phyloP scores from a whole-genome alignment of 208 protist genomes.

The Crithidia brevicula region DNA sequence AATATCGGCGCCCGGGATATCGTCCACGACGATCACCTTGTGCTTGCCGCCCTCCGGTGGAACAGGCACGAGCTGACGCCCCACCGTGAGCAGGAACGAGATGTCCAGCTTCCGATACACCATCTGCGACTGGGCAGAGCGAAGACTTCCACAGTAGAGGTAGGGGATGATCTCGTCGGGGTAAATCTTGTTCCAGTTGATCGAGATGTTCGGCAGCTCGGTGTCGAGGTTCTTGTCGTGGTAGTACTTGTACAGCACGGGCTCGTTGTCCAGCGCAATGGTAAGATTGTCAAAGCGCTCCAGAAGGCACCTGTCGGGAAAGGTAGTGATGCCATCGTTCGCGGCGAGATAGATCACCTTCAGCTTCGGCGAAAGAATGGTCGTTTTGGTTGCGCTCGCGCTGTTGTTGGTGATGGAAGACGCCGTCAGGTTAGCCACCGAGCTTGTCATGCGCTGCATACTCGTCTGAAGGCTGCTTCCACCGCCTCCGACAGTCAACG shows the following conservation, averaged over 20 bases:
- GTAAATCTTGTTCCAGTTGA: conserved; percentile 93
- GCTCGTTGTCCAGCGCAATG: conserved; percentile 88
- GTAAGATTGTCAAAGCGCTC: conserved; percentile 59
- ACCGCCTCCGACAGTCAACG: neutral
- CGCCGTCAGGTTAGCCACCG: conserved; percentile 6
- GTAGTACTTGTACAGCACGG: conserved; percentile 74
- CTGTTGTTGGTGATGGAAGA: conserved; percentile 17
- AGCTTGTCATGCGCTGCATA: conserved; percentile 16
- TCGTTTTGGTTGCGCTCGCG: conserved; percentile 16
- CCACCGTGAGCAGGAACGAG: conserved; percentile 80
- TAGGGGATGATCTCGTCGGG: conserved; percentile 84
- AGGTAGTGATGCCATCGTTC: conserved; percentile 69
- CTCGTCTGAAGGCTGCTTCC: conserved; percentile 7
- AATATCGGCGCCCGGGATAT: conserved; percentile 87
- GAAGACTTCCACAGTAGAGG: conserved; percentile 85
- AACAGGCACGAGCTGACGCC: conserved; percentile 69
- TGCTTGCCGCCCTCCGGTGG: conserved; percentile 74
- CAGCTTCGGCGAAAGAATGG: conserved; percentile 45
- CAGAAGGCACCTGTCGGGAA: conserved; percentile 48
- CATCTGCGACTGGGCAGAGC: conserved; percentile 83
- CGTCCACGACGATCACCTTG: conserved; percentile 79
- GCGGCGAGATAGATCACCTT: conserved; percentile 77
- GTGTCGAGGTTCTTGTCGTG: conserved; percentile 51
- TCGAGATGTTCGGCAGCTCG: conserved; percentile 69
- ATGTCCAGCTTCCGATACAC: conserved; percentile 89